Percentiles rank a stretch among this genome's conserved stretches.
Evolutionary conservation across 176 grass and related monocot species (phyloP).

Genomic region (Tillandsia fasciculata): DNA sequence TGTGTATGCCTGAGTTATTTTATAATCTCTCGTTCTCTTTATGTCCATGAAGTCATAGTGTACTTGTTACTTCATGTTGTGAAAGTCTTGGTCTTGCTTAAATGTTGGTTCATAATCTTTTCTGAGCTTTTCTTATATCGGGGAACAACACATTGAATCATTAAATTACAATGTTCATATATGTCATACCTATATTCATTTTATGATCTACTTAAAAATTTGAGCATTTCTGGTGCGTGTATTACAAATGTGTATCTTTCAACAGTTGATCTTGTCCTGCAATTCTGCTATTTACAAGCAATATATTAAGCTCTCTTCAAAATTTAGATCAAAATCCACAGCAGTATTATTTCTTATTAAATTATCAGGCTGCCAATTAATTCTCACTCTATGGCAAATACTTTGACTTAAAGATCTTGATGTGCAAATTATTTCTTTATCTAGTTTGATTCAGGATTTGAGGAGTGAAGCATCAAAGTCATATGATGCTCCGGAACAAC

Average conservation of each 20-base stretch:
- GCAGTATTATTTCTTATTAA: too few relatives aligned
- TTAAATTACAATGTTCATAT: background rate
- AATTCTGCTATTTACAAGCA: background rate
- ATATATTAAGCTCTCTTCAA: background rate
- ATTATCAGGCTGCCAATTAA: too few relatives aligned
- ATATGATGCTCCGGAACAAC: constrained; percentile 60
- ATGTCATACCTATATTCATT: background rate
- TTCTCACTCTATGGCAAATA: too few relatives aligned
- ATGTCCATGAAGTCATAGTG: background rate
- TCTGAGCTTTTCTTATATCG: background rate
- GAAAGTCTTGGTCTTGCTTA: too few relatives aligned
- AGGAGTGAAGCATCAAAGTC: constrained; percentile 71
- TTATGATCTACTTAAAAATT: background rate
- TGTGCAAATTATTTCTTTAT: background rate
- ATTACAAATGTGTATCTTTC: background rate
- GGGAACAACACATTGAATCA: background rate
- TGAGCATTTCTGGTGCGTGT: background rate
- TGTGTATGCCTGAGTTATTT: background rate
- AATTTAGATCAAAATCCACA: too few relatives aligned
- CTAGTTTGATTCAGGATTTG: constrained; percentile 83
- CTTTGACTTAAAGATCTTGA: too few relatives aligned
- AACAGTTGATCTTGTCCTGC: background rate
- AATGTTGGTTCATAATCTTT: too few relatives aligned
- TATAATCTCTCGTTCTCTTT: background rate
- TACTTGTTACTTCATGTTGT: too few relatives aligned